Evolutionary conservation across 805 yeast genomes (phyloP), one percentile per base, ranked within the genome.

Genomic region (Cyberlindnera lachancei): DNA sequence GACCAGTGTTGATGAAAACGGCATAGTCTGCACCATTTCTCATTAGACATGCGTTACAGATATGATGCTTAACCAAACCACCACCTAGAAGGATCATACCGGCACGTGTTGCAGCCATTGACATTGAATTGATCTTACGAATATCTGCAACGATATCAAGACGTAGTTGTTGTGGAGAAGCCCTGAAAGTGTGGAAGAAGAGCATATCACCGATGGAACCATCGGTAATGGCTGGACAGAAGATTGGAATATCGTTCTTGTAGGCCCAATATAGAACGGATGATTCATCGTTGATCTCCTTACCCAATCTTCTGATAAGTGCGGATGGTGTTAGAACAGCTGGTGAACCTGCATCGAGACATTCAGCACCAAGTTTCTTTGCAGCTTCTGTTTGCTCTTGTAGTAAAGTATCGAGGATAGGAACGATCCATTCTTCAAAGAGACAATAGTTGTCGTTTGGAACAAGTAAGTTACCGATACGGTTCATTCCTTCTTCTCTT

Each of bases 1-100:
- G 97, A 29, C 96, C 98, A 12, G 99, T 92, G 61, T 92, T 92
- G 56, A 92, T 90, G 61, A 75, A 92, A 14, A 92, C 96, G 6
- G 98, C 97, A 55, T 79, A 86, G 57, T 92, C 99, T 15, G 99
- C 98, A 51, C 99, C 99, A 50, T 92, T 94, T 68, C 99, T 81
- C 99, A 92, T 92, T 48, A 92, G 67, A 56, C 97, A 90, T 11
- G 99, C 98, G 53, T 92, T 92, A 50, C 95, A 88, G 48, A 92
- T 92, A 56, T 92, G 99, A 57, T 92, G 99, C 63, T 92, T 92
- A 52, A 92, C 74, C 36, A 92, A 63, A 25, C 99, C 98, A 50
- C 98, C 98, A 36, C 99, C 98, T 30, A 92, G 70, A 41, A 92
- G 79, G 34, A 92, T 64, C 96, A 92, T 92, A 42, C 98, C 97